Conservation (phyloP, 495 filamentous ascomycete genomes). For the Penicillium silybi region DNA sequence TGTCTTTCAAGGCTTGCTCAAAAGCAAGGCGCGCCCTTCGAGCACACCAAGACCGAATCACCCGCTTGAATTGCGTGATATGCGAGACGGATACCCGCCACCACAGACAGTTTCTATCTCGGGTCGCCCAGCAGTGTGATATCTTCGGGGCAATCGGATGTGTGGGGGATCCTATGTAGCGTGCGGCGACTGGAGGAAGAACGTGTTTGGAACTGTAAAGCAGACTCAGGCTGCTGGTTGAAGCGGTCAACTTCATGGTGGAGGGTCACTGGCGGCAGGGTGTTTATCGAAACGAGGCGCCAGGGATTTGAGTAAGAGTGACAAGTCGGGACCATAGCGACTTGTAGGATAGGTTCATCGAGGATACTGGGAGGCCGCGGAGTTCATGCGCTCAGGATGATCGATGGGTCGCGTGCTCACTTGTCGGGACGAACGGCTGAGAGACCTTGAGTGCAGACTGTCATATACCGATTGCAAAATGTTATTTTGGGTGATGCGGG, state of each 20-base stretch:
- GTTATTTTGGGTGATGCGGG: neutral
- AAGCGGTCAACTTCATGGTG: constrained; percentile 14
- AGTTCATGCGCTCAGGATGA: neutral
- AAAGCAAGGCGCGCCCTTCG: constrained; percentile 54
- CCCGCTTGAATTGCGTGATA: constrained; percentile 31
- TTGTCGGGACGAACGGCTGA: neutral
- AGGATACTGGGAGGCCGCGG: neutral
- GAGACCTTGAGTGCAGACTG: neutral
- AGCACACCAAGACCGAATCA: constrained; percentile 50
- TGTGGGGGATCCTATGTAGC: constrained; percentile 22
- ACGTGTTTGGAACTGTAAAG: constrained; percentile 20
- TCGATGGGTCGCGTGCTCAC: neutral
- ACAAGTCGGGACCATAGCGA: constrained; percentile 19
- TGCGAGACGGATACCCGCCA: constrained; percentile 31
- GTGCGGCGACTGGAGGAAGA: constrained; percentile 27
- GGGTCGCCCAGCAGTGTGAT: constrained; percentile 27
- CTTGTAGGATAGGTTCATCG: neutral
- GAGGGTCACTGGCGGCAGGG: neutral
- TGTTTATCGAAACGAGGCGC: neutral
- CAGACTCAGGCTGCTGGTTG: constrained; percentile 18
- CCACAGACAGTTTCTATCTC: constrained; percentile 47
- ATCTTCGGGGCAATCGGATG: constrained; percentile 39
- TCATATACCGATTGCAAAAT: neutral
- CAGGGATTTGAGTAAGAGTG: neutral
- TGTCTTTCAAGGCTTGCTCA: constrained; percentile 47